These are phyloP conservation scores for Speleostelium caveatum DNA, from an alignment of 78 protist genomes.

Conservation along the genomic window DNA sequence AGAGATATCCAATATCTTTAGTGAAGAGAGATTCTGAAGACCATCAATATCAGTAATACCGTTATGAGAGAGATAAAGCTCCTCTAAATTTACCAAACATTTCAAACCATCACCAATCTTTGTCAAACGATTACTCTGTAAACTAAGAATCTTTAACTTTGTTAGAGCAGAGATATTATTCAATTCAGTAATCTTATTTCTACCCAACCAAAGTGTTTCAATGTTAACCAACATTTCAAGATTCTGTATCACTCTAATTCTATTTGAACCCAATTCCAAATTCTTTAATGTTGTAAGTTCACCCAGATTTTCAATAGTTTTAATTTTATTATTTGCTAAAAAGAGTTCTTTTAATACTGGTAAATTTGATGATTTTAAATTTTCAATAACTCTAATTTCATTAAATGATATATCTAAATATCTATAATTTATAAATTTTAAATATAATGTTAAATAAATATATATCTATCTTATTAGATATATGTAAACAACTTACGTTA, in stretches of 20 bases:
- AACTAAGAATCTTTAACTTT: constrained; percentile 19
- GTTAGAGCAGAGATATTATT: constrained; percentile 7
- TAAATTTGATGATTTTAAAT: constrained; percentile 10
- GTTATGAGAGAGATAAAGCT: constrained; percentile 68
- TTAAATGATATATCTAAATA: constrained; percentile 78
- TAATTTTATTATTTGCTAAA: constrained; percentile 68
- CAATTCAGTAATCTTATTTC: constrained; percentile 62
- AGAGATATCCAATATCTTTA: constrained; percentile 41
- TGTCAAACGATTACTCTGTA: constrained; percentile 69
- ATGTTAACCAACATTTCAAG: constrained; percentile 29
- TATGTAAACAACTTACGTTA: constrained; percentile 5
- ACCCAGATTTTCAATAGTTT: constrained; percentile 37
- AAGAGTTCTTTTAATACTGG: constrained; percentile 54
- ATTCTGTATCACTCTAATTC: constrained; percentile 63
- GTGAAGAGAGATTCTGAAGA: constrained; percentile 9
- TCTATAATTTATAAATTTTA: background rate
- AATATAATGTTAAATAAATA: background rate
- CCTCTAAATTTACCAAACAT: constrained; percentile 16
- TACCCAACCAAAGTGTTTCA: constrained; percentile 75
- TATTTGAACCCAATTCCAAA: constrained; percentile 76
- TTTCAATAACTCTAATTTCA: constrained; percentile 52
- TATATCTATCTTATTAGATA: background rate
- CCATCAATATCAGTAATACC: constrained; percentile 77
- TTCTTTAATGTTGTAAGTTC: constrained; percentile 27
- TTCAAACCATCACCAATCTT: constrained; percentile 40